A percentile compares a stretch with the other conserved stretches of the same genome.
Evolutionary conservation across 2,329 filamentous ascomycete species (phyloP).

Genomic region (Huntiella abstrusa): DNA sequence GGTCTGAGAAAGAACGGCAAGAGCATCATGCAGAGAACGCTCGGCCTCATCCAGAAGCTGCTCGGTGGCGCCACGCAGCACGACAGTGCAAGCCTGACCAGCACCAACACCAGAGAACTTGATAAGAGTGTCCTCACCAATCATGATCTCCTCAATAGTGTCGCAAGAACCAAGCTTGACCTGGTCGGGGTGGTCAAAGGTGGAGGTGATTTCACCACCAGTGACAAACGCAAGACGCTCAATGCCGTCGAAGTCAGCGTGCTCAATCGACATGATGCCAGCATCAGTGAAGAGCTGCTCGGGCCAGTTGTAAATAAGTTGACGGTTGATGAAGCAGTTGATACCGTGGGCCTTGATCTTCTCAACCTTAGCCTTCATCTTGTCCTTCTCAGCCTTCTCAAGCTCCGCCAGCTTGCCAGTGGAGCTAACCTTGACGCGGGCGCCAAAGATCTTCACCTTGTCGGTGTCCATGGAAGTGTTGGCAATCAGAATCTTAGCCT

Average conservation of each 20-base stretch:
- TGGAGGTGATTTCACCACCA: constrained; percentile 90
- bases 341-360: constrained; percentile 97
- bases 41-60: constrained; percentile 95
- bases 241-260: constrained; percentile 96
- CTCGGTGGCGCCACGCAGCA: constrained; percentile 87
- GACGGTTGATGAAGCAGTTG: constrained; percentile 99
- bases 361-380: constrained; percentile 99
- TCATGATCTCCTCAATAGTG: constrained; percentile 91
- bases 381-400: constrained; percentile 94
- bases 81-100: constrained; percentile 88
- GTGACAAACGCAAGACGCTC: constrained; percentile 89
- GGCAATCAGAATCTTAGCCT: constrained; percentile 92
- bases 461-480: constrained; percentile 99
- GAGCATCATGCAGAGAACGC: constrained; percentile 83
- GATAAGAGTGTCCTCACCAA: constrained; percentile 93
- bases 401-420: constrained; percentile 96
- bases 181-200: constrained; percentile 93
- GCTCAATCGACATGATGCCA: constrained; percentile 95
- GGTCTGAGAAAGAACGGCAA: constrained; percentile 91
- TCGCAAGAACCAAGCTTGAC: constrained; percentile 94
- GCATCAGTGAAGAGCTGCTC: constrained; percentile 97
- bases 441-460: constrained; percentile 99
- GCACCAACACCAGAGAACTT: constrained; percentile 93
- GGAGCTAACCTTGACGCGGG: constrained; percentile 86
- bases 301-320: constrained; percentile 99